A percentile compares a stretch with the other conserved stretches of the same genome.
Evolutionary conservation across 169 alveolate species (phyloP).

Genomic region (Prorocentrum cordatum): DNA sequence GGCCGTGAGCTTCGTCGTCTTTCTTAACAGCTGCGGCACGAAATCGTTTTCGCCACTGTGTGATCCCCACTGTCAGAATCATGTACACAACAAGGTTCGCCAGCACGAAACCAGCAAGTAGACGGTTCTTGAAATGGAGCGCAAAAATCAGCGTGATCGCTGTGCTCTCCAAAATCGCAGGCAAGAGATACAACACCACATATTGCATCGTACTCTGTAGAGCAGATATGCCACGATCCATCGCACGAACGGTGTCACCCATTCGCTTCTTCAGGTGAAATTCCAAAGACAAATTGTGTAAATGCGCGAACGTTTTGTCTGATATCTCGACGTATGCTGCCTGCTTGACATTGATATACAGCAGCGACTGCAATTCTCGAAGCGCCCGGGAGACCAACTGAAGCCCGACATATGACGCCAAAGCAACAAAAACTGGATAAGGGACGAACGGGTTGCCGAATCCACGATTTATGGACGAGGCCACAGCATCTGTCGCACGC

Average conservation of each 20-base stretch:
- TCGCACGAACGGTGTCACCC: constrained; percentile 74
- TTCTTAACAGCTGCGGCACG: constrained; percentile 65
- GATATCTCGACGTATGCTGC: constrained; percentile 70
- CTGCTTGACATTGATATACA: background rate
- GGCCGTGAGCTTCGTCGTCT: constrained; percentile 71
- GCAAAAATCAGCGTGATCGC: constrained; percentile 69
- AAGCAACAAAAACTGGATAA: too few relatives aligned
- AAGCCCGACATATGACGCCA: background rate
- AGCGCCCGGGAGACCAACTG: background rate
- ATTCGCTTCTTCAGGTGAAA: constrained; percentile 76
- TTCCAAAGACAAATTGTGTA: constrained; percentile 71
- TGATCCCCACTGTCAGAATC: constrained; percentile 69
- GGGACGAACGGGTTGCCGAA: too few relatives aligned
- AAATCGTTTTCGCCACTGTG: constrained; percentile 76
- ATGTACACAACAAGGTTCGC: constrained; percentile 66
- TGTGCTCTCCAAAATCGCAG: constrained; percentile 73
- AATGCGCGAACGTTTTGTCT: constrained; percentile 72
- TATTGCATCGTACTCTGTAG: constrained; percentile 21
- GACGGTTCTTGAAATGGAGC: constrained; percentile 2
- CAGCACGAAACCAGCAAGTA: constrained; percentile 34
- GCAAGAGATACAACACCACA: constrained; percentile 51
- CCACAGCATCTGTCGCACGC: too few relatives aligned
- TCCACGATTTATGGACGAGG: too few relatives aligned
- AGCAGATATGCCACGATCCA: constrained; percentile 69
- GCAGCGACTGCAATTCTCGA: background rate